A percentile compares a stretch with the other conserved stretches of the same genome.
Evolutionary conservation across 805 yeast species (phyloP).

Genomic region (Pichia insulana): DNA sequence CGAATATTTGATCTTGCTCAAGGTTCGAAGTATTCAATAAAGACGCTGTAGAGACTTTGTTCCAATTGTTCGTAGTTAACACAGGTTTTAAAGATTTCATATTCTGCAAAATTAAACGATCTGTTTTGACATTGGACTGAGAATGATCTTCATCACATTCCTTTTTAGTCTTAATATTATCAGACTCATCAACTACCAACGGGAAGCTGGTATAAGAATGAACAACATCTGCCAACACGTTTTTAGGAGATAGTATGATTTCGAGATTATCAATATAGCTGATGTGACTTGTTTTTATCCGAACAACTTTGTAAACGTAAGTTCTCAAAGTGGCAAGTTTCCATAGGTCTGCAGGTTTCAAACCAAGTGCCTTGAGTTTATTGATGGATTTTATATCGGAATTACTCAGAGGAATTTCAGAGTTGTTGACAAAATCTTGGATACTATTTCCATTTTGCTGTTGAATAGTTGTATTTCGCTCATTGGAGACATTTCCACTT

Average conservation of each 20-base stretch:
- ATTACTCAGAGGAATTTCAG: constrained; percentile 46
- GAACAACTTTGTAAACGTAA: constrained; percentile 53
- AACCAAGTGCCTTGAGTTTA: constrained; percentile 62
- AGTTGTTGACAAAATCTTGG: constrained; percentile 31
- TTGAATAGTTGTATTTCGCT: not conserved
- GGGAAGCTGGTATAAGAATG: constrained; percentile 10
- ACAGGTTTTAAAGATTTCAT: constrained; percentile 1
- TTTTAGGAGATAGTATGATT: constrained; percentile 36
- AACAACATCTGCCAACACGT: constrained; percentile 40
- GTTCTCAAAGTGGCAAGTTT: constrained; percentile 65
- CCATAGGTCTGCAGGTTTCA: constrained; percentile 71
- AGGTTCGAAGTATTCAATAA: too few species aligned
- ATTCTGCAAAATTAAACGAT: constrained; percentile 3
- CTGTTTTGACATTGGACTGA: not conserved
- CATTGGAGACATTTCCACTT: not conserved
- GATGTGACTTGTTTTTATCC: constrained; percentile 20
- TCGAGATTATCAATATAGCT: too few species aligned
- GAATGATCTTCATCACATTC: not conserved
- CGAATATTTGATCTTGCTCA: constrained; percentile 1
- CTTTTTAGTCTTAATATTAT: not conserved
- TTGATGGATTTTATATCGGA: constrained; percentile 71
- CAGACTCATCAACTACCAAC: not conserved
- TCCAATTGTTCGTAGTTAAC: constrained; percentile 12
- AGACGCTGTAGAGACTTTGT: constrained; percentile 12
- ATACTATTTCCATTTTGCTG: constrained; percentile 7